Percentiles rank a stretch among this genome's conserved stretches.
Evolutionary conservation across 75 land plant genomes (phyloP).

Genomic region (Pseudotsuga menziesii): DNA sequence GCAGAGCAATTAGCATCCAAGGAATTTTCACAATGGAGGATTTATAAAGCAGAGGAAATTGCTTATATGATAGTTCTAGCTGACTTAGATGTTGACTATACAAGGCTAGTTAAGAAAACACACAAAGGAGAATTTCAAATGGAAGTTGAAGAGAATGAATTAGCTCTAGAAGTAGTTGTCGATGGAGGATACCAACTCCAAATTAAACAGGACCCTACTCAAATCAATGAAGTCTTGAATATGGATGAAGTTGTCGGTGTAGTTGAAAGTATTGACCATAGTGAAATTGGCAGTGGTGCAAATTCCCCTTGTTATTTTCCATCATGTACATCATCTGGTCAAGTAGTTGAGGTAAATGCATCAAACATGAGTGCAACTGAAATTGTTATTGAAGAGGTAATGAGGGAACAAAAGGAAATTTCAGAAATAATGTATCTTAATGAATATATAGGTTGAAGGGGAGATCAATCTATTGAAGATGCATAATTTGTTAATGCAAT

Average conservation of each 20-base stretch:
- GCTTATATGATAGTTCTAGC: constrained; percentile 90
- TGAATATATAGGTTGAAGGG: constrained; percentile 68
- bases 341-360: background rate
- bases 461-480: constrained; percentile 1
- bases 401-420: constrained; percentile 10
- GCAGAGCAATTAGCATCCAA: constrained; percentile 97
- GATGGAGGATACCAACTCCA: constrained; percentile 14
- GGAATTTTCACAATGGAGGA: constrained; percentile 96
- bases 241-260: background rate
- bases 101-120: constrained; percentile 89
- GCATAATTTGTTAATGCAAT: constrained; percentile 4
- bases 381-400: background rate
- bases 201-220: background rate
- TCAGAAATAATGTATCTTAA: constrained; percentile 68
- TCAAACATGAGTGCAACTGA: background rate
- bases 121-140: constrained; percentile 95
- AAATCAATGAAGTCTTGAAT: background rate
- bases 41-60: constrained; percentile 90
- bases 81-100: constrained; percentile 64
- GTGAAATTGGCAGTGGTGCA: background rate
- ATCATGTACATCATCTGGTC: constrained; percentile 1
- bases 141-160: constrained; percentile 52
- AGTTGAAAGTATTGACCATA: background rate
- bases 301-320: background rate
- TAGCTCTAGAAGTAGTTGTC: constrained; percentile 40